Evolutionary conservation across 2,329 filamentous ascomycete species (phyloP), one percentile per base, ranked within the genome.

Genomic region (Colletotrichum tamarilloi): DNA sequence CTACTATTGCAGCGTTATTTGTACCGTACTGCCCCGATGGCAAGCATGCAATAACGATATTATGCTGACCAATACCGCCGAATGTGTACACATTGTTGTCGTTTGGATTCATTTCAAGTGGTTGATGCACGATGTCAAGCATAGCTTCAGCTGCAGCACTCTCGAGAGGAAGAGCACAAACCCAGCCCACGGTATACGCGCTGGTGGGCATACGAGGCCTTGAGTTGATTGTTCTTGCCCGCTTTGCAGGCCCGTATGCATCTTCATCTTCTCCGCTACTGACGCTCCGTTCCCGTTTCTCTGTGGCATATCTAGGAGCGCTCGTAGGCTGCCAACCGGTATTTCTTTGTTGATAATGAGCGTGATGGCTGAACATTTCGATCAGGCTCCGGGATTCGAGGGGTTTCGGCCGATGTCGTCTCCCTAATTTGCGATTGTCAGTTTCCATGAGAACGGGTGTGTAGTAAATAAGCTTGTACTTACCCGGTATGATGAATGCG

Each of bases 101-200:
- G 16, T 32, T 30, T 1, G 12, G 14, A 1, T 22, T 52, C 30
- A 22, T 38, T 0, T 42, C 0, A 1, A 75, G 28, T 5, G n/a
- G 8, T 5, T 30, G 6, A 7, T 77, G 77, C 1, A 53, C 12
- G 9, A 64, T 53, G 30, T 78, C 76, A 1, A 78, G 74, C 67
- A 78, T 77, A 0, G 73, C 73, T 0, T 8, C 4, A 1, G 77
- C 72, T 35, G 76, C 77, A 0, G 69, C 62, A 58, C 76, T 52
- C 56, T 78, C 77, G 0, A 70, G 12, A 4, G 53, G 65, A 3
- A 78, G 67, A 3, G 77, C 77, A n/a, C 67, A 77, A 1, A 78
- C 72, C 77, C 76, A 77, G 0, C 66, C 74, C 1, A 78, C 72
- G 0, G 70, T 75, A 12, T 78, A 77, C 35, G 24, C 5, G 5